Evolutionary conservation across 805 yeast species (phyloP).

Genomic region (Geotrichum ghanense): DNA sequence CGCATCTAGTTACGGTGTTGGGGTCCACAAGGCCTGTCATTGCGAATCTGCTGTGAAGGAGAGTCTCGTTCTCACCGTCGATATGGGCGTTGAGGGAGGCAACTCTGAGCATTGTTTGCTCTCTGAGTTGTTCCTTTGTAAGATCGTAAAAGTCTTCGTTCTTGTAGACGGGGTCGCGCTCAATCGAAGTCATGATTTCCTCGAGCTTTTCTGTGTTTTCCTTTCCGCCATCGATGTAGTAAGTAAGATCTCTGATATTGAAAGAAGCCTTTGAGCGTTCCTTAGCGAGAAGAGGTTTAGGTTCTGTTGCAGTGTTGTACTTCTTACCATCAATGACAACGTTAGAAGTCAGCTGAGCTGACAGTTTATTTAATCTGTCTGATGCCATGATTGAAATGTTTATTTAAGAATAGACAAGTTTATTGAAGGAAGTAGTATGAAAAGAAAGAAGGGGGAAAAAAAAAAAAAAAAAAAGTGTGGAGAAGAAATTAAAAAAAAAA

Average conservation of each 20-base stretch:
- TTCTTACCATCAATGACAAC: slow-evolving; percentile 16
- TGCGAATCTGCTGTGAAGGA: slow-evolving; percentile 17
- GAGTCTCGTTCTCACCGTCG: slow-evolving; percentile 18
- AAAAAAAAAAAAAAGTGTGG: neutral
- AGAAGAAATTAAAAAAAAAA: neutral
- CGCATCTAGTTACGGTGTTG: slow-evolving; percentile 67
- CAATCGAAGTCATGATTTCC: slow-evolving; percentile 33
- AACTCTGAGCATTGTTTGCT: slow-evolving; percentile 25
- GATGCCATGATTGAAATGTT: no score
- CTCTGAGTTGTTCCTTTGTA: slow-evolving; percentile 31
- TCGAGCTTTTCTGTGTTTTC: slow-evolving; percentile 30
- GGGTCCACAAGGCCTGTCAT: slow-evolving; percentile 44
- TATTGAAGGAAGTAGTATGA: no score
- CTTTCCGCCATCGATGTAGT: slow-evolving; percentile 33
- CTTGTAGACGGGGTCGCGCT: slow-evolving; percentile 43
- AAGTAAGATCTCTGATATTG: slow-evolving; percentile 28
- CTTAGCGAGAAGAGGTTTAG: slow-evolving; percentile 25
- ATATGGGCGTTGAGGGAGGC: slow-evolving; percentile 16
- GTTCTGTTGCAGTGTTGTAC: slow-evolving; percentile 24
- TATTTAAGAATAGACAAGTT: no score
- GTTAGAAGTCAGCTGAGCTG: slow-evolving; percentile 9
- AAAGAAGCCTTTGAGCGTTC: slow-evolving; percentile 31
- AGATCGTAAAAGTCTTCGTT: slow-evolving; percentile 37
- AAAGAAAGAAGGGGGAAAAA: no score
- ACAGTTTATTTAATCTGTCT: neutral